These are phyloP conservation scores for Melampsora larici-populina DNA, from an alignment of 1,284 basidiomycete genomes.

Conservation along the genomic window DNA sequence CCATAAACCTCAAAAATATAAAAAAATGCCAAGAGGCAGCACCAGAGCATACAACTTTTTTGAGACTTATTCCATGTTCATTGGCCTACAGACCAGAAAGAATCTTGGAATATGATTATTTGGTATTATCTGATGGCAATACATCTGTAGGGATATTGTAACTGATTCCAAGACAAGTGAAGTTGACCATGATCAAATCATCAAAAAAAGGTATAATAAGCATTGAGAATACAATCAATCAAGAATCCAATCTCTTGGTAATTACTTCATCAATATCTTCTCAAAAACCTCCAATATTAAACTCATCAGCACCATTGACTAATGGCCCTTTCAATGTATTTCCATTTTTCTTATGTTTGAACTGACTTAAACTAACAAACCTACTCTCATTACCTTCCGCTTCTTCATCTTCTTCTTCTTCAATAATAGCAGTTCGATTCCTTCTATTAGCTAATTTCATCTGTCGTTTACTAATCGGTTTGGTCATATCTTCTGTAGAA, in stretches of 20 bases:
- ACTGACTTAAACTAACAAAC: conserved; percentile 15
- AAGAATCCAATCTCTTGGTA: background rate
- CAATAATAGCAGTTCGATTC: background rate
- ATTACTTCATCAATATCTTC: background rate
- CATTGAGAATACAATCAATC: too few relatives aligned
- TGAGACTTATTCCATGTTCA: too few relatives aligned
- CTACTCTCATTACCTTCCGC: conserved; percentile 2
- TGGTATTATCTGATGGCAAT: too few relatives aligned
- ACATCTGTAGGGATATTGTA: too few relatives aligned
- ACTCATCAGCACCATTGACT: conserved; percentile 29
- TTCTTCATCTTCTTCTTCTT: conserved; percentile 2
- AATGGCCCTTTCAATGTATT: conserved; percentile 23
- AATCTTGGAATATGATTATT: too few relatives aligned
- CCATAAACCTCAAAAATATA: too few relatives aligned
- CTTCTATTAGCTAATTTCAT: background rate
- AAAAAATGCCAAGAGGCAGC: too few relatives aligned
- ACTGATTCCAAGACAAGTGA: too few relatives aligned
- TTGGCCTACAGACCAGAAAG: too few relatives aligned
- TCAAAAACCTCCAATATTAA: conserved; percentile 15
- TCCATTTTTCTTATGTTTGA: conserved; percentile 13
- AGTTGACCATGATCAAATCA: too few relatives aligned
- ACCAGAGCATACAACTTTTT: too few relatives aligned
- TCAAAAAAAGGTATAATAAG: too few relatives aligned
- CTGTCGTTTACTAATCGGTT: background rate
- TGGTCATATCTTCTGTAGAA: background rate